These are phyloP conservation scores for Skeletonema tropicum DNA, from an alignment of 108 stramenopile genomes.

Conservation along the genomic window DNA sequence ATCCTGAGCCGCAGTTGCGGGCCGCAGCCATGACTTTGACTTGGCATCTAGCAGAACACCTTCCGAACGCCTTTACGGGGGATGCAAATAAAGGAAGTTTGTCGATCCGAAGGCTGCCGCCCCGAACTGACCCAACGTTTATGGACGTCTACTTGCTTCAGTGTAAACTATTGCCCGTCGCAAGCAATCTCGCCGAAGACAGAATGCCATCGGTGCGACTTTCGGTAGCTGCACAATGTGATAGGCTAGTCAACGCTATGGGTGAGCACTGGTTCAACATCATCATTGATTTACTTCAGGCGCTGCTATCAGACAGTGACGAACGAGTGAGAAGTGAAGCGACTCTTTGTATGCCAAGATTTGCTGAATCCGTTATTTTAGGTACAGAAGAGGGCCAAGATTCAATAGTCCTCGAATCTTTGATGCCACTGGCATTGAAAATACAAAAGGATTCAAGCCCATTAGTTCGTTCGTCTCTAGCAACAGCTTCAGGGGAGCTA, in stretches of 20 bases:
- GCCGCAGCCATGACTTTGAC: slow-evolving; percentile 91
- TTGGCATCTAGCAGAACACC: slow-evolving; percentile 89
- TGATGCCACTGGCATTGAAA: slow-evolving; percentile 79
- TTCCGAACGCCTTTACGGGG: slow-evolving; percentile 90
- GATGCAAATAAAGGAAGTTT: slow-evolving; percentile 89
- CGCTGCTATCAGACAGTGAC: slow-evolving; percentile 77
- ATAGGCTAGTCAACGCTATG: slow-evolving; percentile 80
- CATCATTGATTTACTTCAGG: slow-evolving; percentile 87
- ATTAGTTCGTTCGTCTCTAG: slow-evolving; percentile 75
- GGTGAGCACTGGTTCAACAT: slow-evolving; percentile 92
- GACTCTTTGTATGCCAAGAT: slow-evolving; percentile 84
- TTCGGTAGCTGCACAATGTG: slow-evolving; percentile 89
- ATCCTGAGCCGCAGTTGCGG: slow-evolving; percentile 87
- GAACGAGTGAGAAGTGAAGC: slow-evolving; percentile 87
- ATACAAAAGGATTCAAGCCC: slow-evolving; percentile 76
- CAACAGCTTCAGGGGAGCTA: slow-evolving; percentile 84
- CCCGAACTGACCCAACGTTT: slow-evolving; percentile 82
- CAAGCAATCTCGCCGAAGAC: slow-evolving; percentile 88
- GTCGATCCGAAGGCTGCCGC: slow-evolving; percentile 77
- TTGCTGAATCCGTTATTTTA: slow-evolving; percentile 61
- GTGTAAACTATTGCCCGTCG: slow-evolving; percentile 89
- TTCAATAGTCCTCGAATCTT: slow-evolving; percentile 73
- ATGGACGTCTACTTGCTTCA: slow-evolving; percentile 89
- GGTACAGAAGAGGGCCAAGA: slow-evolving; percentile 39
- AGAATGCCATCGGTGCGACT: slow-evolving; percentile 78